These are phyloP conservation scores for Ceratocystis colombiana DNA, from an alignment of 2,329 filamentous ascomycete species.

Conservation along the genomic window DNA sequence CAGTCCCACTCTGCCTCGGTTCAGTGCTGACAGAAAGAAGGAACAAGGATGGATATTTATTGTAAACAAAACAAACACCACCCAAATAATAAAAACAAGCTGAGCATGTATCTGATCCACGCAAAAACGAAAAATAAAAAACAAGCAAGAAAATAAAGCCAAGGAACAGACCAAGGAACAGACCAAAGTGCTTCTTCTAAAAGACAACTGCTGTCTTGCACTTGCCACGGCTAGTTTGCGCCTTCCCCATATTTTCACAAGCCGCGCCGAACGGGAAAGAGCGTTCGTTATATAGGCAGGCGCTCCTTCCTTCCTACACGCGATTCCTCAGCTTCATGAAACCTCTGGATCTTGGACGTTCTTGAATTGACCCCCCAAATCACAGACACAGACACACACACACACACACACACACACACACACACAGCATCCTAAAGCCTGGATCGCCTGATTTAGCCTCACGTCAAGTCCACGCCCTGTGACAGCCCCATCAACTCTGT, in stretches of 20 bases:
- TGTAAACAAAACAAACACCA: not conserved
- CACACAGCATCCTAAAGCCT: too few relatives aligned
- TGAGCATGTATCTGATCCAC: not conserved
- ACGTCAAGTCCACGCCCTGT: too few relatives aligned
- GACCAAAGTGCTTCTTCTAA: too few relatives aligned
- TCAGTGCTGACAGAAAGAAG: not conserved
- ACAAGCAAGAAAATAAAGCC: too few relatives aligned
- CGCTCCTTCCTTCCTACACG: conserved; percentile 1
- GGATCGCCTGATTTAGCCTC: too few relatives aligned
- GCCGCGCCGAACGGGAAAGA: conserved; percentile 3
- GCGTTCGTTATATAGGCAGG: not conserved
- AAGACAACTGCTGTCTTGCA: too few relatives aligned
- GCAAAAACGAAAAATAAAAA: not conserved
- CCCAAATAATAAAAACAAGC: not conserved
- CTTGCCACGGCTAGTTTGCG: too few relatives aligned
- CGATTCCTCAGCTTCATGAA: not conserved
- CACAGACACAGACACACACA: not conserved
- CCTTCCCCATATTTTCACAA: conserved; percentile 4
- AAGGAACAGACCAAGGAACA: too few relatives aligned
- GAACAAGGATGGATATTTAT: not conserved
- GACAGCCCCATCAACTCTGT: too few relatives aligned
- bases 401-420: not conserved
- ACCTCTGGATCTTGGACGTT: not conserved
- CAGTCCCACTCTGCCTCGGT: not conserved
- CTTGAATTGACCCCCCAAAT: not conserved